Base-by-base conservation (phyloP, 139 green algal genomes). In the Chlamydomonas incerta region DNA sequence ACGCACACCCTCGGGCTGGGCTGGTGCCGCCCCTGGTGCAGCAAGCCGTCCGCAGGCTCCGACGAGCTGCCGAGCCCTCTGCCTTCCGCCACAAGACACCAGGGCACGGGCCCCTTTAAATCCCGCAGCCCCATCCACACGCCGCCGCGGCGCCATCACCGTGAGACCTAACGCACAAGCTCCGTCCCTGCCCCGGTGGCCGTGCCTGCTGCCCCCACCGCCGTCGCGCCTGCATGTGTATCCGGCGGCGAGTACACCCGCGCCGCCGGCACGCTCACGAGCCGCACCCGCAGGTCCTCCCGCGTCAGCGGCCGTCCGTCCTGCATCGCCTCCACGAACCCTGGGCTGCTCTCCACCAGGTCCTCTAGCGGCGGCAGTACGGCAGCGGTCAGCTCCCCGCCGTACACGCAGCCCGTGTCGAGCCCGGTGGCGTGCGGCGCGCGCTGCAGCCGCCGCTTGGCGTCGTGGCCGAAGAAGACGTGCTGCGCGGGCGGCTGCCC, bases 331-430 rank as follows among this genome's bases (percentile, higher is more conserved):
- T 5, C 4, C 67, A 47, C 41, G 29, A 46, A 34, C 13, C 33
- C 66, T 11, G n/a, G 29, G 9, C 63, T 70, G n/a, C 29, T 14
- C 13, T 46, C 50, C 55, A 74, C 29, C 77, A 91, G 70, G 60
- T 87, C 57, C 11, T 3, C 35, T 28, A 93, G 50, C 20, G 90
- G 70, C 11, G 93, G 93, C 63, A 97, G 69, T 50, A 97, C 90
- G 3, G 72, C 72, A 1, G 93, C 95, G 13, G 94, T 96, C 10
- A 97, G 89, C 81, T 89, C 55, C 2, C 86, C 82, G n/a, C 95
- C 95, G 69, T 97, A 96, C 65, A 95, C 91, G 62, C 94, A 97
- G 21, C 92, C 95, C 14, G 93, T 96, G 86, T 98, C 95, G 41
- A 98, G 85, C 0, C 95, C 95, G 14, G 95, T 97, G 57, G 92